Percentiles rank a stretch among this genome's conserved stretches.
Evolutionary conservation across 495 filamentous ascomycete genomes (phyloP).

Genomic region (Annulohypoxylon nitens): DNA sequence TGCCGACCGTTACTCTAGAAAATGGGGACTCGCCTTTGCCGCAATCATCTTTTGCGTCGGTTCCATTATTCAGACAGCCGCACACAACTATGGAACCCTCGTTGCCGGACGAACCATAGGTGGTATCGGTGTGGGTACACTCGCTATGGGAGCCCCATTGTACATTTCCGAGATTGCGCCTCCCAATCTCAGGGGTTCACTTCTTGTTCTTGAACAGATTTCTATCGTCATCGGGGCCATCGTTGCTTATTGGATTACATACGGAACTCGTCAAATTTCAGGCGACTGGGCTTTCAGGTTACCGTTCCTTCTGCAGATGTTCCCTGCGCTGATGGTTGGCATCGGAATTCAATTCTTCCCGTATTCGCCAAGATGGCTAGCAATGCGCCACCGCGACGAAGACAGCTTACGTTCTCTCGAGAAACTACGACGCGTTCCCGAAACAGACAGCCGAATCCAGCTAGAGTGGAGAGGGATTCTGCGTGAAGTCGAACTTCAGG

Average conservation of each 20-base stretch:
- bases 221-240: not conserved
- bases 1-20: not conserved
- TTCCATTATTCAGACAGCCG: not conserved
- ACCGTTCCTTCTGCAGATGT: not conserved
- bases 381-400: not conserved
- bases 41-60: not conserved
- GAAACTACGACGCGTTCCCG: not conserved
- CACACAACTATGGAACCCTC: not conserved
- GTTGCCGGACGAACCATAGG: not conserved
- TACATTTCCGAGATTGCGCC: constrained; percentile 2
- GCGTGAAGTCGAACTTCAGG: not conserved
- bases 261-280: not conserved
- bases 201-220: not conserved
- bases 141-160: not conserved
- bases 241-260: not conserved
- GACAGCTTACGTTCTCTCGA: not conserved
- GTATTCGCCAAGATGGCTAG: not conserved
- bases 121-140: not conserved
- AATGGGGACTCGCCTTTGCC: not conserved
- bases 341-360: not conserved
- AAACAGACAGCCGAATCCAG: not conserved
- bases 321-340: not conserved
- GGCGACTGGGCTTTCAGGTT: not conserved
- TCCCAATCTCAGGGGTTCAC: not conserved
- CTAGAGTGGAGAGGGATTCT: not conserved